Percentiles rank a stretch among this genome's conserved stretches.
Evolutionary conservation across 2,329 filamentous ascomycete genomes (phyloP).

Genomic region (Fusarium buharicum): DNA sequence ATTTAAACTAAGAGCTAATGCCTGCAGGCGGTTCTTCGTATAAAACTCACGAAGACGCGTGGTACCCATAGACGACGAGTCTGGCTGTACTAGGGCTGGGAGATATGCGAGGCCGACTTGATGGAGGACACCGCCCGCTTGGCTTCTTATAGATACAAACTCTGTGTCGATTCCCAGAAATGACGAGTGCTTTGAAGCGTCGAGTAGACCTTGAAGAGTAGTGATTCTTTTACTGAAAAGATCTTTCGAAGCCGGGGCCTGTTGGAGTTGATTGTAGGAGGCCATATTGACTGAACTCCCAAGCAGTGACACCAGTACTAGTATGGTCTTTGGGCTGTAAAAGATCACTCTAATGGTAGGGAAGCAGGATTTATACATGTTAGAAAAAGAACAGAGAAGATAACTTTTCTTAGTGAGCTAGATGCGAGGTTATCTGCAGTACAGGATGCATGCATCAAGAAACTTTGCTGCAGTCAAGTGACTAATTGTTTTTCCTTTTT

Average conservation of each 20-base stretch:
- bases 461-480: no score
- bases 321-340: no score
- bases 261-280: conserved; percentile 45
- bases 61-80: background rate
- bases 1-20: conserved; percentile 14
- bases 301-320: no score
- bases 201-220: background rate
- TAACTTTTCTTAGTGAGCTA: no score
- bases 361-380: no score
- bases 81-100: background rate
- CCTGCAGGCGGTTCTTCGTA: conserved; percentile 2
- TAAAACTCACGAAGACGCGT: conserved; percentile 7
- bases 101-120: conserved; percentile 33
- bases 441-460: no score
- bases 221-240: conserved; percentile 28
- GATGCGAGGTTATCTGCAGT: no score
- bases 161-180: conserved; percentile 28
- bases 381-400: no score
- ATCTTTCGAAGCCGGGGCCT: conserved; percentile 19
- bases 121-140: conserved; percentile 24
- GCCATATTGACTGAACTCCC: conserved; percentile 50
- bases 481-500: no score
- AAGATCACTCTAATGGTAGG: no score
- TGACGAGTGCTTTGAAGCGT: conserved; percentile 7
- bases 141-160: conserved; percentile 19